phyloP scores from a whole-genome alignment of 345 rosid genomes.

The Acer saccharum region DNA sequence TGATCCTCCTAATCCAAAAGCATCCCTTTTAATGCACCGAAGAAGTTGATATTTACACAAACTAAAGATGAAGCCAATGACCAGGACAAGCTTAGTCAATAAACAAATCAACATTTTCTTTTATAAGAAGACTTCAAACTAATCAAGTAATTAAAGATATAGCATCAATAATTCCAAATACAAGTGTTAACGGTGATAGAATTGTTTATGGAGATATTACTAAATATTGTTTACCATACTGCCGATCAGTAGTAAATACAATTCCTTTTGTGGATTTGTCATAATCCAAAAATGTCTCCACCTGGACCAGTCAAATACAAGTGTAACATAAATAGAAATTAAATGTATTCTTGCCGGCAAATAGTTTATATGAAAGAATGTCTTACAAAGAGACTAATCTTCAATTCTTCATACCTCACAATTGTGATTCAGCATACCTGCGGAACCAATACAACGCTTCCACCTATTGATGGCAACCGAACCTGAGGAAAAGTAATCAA shows the following conservation, averaged over 20 bases:
- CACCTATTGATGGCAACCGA: conserved; percentile 90
- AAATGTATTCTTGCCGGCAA: conserved; percentile 3
- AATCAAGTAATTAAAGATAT: neutral
- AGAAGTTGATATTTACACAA: neutral
- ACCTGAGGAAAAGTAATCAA: conserved; percentile 46
- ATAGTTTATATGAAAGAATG: conserved; percentile 7
- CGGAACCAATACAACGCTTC: conserved; percentile 96
- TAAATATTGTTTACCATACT: conserved; percentile 65
- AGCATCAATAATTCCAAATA: neutral
- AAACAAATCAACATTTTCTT: neutral
- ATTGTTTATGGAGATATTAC: neutral
- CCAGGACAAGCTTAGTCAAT: too few species aligned
- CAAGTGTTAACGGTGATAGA: too few species aligned
- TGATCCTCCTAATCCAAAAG: neutral
- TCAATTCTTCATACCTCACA: conserved; percentile 63
- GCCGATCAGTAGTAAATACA: conserved; percentile 75
- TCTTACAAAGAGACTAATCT: conserved; percentile 3
- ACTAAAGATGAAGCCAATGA: neutral
- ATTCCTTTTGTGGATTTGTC: conserved; percentile 88
- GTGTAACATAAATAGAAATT: conserved; percentile 13
- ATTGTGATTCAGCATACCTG: conserved; percentile 96
- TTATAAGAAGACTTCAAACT: neutral
- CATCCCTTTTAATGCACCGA: neutral
- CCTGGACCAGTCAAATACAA: conserved; percentile 47
- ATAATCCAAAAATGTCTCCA: conserved; percentile 89